A percentile compares a stretch with the other conserved stretches of the same genome.
These are phyloP conservation scores for Coprinopsis cinerea DNA, from an alignment of 768 basidiomycete species.

Conservation along the genomic window DNA sequence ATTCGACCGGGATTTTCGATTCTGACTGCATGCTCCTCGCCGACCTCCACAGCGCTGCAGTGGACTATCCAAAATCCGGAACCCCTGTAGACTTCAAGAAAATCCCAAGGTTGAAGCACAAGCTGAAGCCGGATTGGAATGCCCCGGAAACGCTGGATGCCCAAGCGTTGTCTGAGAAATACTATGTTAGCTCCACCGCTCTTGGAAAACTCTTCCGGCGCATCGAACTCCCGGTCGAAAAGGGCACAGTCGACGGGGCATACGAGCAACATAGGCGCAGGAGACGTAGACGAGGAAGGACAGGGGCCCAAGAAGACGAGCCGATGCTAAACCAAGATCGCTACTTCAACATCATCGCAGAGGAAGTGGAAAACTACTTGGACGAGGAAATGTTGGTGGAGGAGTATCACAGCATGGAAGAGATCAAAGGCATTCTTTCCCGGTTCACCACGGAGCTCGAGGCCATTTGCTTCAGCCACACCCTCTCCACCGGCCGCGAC, in stretches of 20 bases:
- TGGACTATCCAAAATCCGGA: slow-evolving; percentile 62
- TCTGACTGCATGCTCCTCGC: slow-evolving; percentile 48
- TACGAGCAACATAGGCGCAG: slow-evolving; percentile 3
- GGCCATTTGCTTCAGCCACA: slow-evolving; percentile 40
- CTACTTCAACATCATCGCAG: slow-evolving; percentile 15
- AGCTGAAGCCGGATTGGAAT: slow-evolving; percentile 53
- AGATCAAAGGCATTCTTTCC: slow-evolving; percentile 29
- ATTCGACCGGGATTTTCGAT: slow-evolving; percentile 38
- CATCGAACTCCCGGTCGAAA: slow-evolving; percentile 45
- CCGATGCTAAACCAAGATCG: slow-evolving; percentile 2
- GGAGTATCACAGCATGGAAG: no score
- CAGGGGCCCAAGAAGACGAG: not conserved
- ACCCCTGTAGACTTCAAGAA: slow-evolving; percentile 30
- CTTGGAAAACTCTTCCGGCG: slow-evolving; percentile 60
- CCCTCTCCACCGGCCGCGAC: slow-evolving; percentile 35
- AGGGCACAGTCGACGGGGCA: slow-evolving; percentile 3
- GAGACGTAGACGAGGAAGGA: slow-evolving; percentile 3
- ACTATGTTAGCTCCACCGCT: slow-evolving; percentile 48
- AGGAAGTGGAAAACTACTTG: slow-evolving; percentile 23
- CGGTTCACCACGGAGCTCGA: slow-evolving; percentile 43
- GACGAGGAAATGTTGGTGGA: slow-evolving; percentile 20
- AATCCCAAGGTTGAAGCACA: slow-evolving; percentile 40
- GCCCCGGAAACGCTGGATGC: slow-evolving; percentile 48
- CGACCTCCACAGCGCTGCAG: slow-evolving; percentile 54
- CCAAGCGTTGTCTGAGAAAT: no score